Percentiles rank a stretch among this genome's conserved stretches.
Conservation (phyloP, 306 rosid genomes). For the Sicyos baderoa region DNA sequence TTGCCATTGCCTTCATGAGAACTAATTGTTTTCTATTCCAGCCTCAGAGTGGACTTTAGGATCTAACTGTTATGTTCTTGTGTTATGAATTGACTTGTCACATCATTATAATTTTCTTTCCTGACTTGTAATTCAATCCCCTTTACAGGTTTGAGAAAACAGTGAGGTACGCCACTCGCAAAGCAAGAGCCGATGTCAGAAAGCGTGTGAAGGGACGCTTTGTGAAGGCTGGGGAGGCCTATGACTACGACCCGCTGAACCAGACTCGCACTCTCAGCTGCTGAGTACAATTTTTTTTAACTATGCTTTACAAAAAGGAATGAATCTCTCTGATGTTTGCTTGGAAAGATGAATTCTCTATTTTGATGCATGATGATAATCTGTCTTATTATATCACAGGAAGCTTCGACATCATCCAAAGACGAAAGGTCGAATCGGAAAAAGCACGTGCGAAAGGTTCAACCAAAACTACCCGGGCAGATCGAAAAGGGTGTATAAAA, state of each 20-base stretch:
- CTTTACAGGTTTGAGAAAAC: constrained; percentile 61
- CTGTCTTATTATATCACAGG: constrained; percentile 61
- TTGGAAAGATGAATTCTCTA: constrained; percentile 27
- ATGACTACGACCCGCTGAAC: constrained; percentile 80
- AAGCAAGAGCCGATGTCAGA: constrained; percentile 88
- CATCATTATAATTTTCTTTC: not conserved
- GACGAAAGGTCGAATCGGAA: not conserved
- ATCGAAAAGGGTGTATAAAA: not conserved
- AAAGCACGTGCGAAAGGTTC: not conserved
- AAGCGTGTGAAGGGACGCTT: constrained; percentile 94
- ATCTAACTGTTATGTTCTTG: too few relatives aligned
- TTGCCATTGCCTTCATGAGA: too few relatives aligned
- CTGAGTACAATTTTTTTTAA: constrained; percentile 54
- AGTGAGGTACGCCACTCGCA: constrained; percentile 90
- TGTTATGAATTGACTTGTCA: too few relatives aligned
- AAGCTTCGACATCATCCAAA: constrained; percentile 7
- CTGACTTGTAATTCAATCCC: constrained; percentile 13
- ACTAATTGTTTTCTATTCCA: too few relatives aligned
- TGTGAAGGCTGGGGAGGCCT: constrained; percentile 83
- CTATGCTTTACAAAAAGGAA: constrained; percentile 41
- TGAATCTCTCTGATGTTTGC: constrained; percentile 32
- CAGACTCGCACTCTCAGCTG: constrained; percentile 85
- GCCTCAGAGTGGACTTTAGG: too few relatives aligned
- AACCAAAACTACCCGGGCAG: not conserved
- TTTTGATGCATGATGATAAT: constrained; percentile 38